phyloP scores from a whole-genome alignment of 208 protist genomes.

The Naegleria lovaniensis region DNA sequence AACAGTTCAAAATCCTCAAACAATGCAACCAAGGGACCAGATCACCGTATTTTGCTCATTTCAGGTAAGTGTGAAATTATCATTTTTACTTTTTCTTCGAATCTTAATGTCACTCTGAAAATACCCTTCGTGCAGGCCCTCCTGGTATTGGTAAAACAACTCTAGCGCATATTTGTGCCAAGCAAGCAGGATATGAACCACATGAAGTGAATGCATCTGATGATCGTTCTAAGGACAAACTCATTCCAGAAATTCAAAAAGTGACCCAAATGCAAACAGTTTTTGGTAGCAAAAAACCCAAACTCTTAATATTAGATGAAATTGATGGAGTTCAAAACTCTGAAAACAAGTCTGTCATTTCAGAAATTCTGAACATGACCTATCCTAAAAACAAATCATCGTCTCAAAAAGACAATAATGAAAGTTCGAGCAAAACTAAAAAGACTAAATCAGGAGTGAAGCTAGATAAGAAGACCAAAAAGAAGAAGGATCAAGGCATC shows the following conservation, averaged over 20 bases:
- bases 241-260: neutral
- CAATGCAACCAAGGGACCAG: neutral
- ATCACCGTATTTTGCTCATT: neutral
- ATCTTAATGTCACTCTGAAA: no score
- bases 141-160: slow-evolving; percentile 92
- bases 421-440: neutral
- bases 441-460: neutral
- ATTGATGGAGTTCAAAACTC: slow-evolving; percentile 1
- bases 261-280: neutral
- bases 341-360: neutral
- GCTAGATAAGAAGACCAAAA: neutral
- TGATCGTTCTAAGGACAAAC: slow-evolving; percentile 48
- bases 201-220: slow-evolving; percentile 90
- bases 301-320: slow-evolving; percentile 19
- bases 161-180: slow-evolving; percentile 80
- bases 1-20: neutral
- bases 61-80: neutral
- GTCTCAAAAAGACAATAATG: neutral
- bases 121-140: slow-evolving; percentile 58
- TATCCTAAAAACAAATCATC: neutral
- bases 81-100: no score
- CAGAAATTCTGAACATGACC: neutral
- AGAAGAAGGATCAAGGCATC: neutral
- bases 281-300: neutral
- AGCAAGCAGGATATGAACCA: slow-evolving; percentile 80